phyloP scores from a whole-genome alignment of 139 green algal species.

The Monoraphidium neglectum region DNA sequence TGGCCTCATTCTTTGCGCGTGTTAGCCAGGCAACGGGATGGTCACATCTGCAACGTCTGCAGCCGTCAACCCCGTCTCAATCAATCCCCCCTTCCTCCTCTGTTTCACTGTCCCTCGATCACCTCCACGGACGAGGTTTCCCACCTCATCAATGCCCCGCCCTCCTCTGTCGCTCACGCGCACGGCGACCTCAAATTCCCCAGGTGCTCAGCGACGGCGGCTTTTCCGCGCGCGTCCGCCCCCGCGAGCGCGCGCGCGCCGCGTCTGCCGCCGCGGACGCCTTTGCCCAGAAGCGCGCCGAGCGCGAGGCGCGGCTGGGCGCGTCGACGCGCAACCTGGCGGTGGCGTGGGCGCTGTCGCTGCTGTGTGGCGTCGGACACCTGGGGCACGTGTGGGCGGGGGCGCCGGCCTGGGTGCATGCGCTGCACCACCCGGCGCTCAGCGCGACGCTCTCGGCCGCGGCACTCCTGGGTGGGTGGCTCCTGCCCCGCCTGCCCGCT shows the following conservation, averaged over 20 bases:
- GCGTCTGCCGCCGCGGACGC: slow-evolving; percentile 22
- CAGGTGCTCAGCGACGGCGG: slow-evolving; percentile 48
- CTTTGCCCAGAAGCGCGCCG: slow-evolving; percentile 60
- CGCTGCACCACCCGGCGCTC: slow-evolving; percentile 68
- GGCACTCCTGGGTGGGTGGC: slow-evolving; percentile 73
- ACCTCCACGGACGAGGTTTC: too few species aligned
- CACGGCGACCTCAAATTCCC: too few species aligned
- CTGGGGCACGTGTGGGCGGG: slow-evolving; percentile 58
- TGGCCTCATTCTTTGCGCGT: too few species aligned
- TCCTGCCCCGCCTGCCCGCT: too few species aligned
- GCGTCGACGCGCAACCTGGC: slow-evolving; percentile 65
- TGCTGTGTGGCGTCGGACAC: slow-evolving; percentile 79
- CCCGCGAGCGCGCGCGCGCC: neutral
- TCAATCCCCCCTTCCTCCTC: too few species aligned
- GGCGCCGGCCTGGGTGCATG: slow-evolving; percentile 61
- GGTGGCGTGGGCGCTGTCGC: slow-evolving; percentile 76
- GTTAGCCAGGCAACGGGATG: too few species aligned
- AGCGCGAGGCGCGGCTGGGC: slow-evolving; percentile 54
- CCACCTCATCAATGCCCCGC: too few species aligned
- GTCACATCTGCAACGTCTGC: neutral
- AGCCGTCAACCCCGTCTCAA: neutral
- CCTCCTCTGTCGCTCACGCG: too few species aligned
- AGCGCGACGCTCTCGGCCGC: slow-evolving; percentile 75
- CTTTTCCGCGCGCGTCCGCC: slow-evolving; percentile 40
- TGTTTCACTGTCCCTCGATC: too few species aligned